Base-by-base conservation (phyloP, 148 eudicot genomes). In the Salicornia ramosissima region DNA sequence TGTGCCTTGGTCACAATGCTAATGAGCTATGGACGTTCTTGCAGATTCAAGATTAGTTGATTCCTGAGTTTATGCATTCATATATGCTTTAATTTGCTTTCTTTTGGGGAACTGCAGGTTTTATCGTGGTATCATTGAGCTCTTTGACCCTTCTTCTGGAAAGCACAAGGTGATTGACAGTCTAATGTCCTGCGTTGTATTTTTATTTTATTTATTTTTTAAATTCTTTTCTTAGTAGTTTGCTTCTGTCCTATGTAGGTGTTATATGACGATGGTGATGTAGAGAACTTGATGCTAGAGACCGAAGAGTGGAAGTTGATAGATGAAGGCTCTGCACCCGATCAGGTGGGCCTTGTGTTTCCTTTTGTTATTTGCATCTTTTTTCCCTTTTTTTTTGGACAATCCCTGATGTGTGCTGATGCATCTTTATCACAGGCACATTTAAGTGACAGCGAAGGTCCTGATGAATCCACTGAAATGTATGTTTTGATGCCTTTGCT, bases 241-340 rank as follows among this genome's bases (percentile, higher is more conserved):
- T 40, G 11, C 54, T 28, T 46, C 52, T 45, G 71, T 74, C 30
- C 60, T 25, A 50, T 64, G 42, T 75, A 93, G 96, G 79, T 93
- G 4, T 0, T 43, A 6, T 93, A 93, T 70, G 14, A 0, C 53
- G 98, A 93, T 79, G 90, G 95, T 47, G 98, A 90, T 65, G 36
- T 78, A 57, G 98, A 93, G 59, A 11, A 64, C 14, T 71, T 93
- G 53, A 78, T 75, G 71, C 82, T 93, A 19, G 67, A 18, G 47
- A 72, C 56, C 36, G 87, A 93, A 74, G 68, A 4, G 70, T 93
- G 95, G 95, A 65, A 80, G 70, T 28, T 79, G 49, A 47, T 85
- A 24, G 42, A 52, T 25, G 83, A 69, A 33, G 81, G 22, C 21
- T 28, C 77, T 19, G 56, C 51, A 33, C 61, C 75, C 29, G 75